phyloP scores from a whole-genome alignment of 2,329 filamentous ascomycete genomes.

The Neoscytalidium dimidiatum region DNA sequence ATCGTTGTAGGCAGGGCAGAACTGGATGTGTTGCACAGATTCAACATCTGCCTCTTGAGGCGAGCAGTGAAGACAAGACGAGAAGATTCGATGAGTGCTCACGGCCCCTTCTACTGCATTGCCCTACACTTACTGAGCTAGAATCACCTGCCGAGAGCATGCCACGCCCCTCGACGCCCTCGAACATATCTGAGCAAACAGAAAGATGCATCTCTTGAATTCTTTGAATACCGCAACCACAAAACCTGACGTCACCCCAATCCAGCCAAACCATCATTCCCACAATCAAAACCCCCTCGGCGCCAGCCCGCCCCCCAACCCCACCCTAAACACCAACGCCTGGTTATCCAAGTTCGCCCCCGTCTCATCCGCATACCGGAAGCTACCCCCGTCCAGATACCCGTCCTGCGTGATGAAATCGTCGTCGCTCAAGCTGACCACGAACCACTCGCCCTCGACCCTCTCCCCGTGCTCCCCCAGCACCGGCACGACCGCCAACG shows the following conservation, averaged over 20 bases:
- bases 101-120: too few relatives aligned
- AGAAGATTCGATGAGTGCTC: too few relatives aligned
- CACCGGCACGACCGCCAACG: slow-evolving; percentile 61
- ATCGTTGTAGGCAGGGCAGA: too few relatives aligned
- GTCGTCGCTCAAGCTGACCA: slow-evolving; percentile 70
- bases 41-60: too few relatives aligned
- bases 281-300: neutral
- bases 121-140: too few relatives aligned
- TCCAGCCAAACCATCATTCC: neutral
- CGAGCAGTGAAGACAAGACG: too few relatives aligned
- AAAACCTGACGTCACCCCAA: neutral
- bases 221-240: too few relatives aligned
- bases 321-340: slow-evolving; percentile 63
- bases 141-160: too few relatives aligned
- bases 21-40: too few relatives aligned
- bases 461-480: slow-evolving; percentile 55
- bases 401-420: slow-evolving; percentile 75
- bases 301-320: slow-evolving; percentile 39
- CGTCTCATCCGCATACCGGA: slow-evolving; percentile 58
- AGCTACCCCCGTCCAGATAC: slow-evolving; percentile 59
- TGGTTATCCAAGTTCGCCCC: slow-evolving; percentile 64
- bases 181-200: too few relatives aligned
- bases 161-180: too few relatives aligned
- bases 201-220: too few relatives aligned
- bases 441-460: slow-evolving; percentile 57